These are phyloP conservation scores for Aspergillus hancockii DNA, from an alignment of 495 filamentous ascomycete species.

Conservation along the genomic window DNA sequence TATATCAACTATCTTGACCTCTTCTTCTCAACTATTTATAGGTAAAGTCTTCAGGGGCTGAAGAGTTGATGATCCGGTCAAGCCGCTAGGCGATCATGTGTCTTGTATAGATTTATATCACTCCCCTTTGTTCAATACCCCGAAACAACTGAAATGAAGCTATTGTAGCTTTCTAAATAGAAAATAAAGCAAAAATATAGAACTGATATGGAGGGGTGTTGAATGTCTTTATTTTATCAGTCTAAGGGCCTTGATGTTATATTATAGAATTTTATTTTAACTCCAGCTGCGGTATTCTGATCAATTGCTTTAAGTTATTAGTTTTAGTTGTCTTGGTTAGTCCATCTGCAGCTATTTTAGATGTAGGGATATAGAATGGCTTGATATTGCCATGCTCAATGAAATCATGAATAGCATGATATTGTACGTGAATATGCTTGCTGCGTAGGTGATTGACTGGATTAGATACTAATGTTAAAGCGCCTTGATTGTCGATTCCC, in stretches of 20 bases:
- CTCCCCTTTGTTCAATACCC: constrained; percentile 14
- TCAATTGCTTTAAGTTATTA: no score
- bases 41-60: no score
- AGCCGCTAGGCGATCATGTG: no score
- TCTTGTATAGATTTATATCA: no score
- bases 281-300: no score
- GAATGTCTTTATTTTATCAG: not conserved
- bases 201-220: constrained; percentile 2
- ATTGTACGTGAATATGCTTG: constrained; percentile 24
- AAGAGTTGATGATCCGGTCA: no score
- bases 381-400: constrained; percentile 5
- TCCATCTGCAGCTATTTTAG: constrained; percentile 22
- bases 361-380: constrained; percentile 4
- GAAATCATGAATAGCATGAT: constrained; percentile 20
- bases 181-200: not conserved
- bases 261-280: no score
- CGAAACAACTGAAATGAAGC: constrained; percentile 2
- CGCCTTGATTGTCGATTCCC: constrained; percentile 14
- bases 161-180: not conserved
- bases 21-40: no score
- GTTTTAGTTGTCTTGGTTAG: constrained; percentile 20
- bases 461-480: constrained; percentile 18
- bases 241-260: no score
- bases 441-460: constrained; percentile 13
- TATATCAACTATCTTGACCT: no score